These are phyloP conservation scores for Ambrosia trifida DNA, from an alignment of 129 eudicot genomes.

Conservation along the genomic window DNA sequence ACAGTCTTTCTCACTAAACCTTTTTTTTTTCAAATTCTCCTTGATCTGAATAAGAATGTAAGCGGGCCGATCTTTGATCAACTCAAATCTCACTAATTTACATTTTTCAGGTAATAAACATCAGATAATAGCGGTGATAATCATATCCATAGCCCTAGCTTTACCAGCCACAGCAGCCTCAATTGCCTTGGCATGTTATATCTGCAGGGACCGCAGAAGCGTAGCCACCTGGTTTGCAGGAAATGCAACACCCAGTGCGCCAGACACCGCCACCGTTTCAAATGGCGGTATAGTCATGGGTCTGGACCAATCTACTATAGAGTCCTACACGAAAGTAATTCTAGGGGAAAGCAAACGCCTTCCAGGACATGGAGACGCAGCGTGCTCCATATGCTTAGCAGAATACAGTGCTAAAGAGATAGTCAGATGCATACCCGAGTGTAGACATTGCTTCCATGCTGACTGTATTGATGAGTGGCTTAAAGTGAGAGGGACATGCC, in stretches of 20 bases:
- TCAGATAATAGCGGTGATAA: constrained; percentile 36
- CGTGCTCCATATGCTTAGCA: constrained; percentile 66
- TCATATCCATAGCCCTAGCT: constrained; percentile 47
- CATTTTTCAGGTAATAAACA: constrained; percentile 33
- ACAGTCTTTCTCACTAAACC: constrained; percentile 13
- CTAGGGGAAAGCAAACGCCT: constrained; percentile 72
- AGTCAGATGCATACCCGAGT: constrained; percentile 63
- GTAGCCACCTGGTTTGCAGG: constrained; percentile 25
- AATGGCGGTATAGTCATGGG: constrained; percentile 33
- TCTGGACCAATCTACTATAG: constrained; percentile 63
- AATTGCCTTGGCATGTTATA: constrained; percentile 29
- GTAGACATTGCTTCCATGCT: constrained; percentile 79
- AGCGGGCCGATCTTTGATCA: not conserved
- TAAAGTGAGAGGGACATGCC: constrained; percentile 58
- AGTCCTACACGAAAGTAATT: constrained; percentile 57
- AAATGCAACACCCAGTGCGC: constrained; percentile 24
- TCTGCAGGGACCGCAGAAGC: constrained; percentile 36
- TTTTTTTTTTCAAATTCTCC: not conserved
- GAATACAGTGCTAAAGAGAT: constrained; percentile 56
- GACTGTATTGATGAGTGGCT: constrained; percentile 80
- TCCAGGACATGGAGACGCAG: constrained; percentile 57
- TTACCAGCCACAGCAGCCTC: constrained; percentile 54
- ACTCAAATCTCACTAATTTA: constrained; percentile 6
- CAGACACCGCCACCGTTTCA: constrained; percentile 23
- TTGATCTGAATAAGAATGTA: not conserved